Conservation (phyloP, 192 early-diverging fungal species). For the Coemansia sp. region DNA sequence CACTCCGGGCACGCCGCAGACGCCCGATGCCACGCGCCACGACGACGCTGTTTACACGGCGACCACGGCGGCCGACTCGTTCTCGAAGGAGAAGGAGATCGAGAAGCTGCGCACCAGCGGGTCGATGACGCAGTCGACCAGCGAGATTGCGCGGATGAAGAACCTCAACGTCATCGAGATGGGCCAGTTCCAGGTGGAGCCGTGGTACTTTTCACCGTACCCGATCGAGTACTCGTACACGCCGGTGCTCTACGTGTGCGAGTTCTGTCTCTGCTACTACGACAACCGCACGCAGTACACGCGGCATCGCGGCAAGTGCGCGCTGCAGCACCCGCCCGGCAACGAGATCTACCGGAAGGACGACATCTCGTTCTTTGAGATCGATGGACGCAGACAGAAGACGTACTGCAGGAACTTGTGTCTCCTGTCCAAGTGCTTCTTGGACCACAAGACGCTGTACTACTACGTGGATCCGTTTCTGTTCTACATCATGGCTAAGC, state of each 20-base stretch:
- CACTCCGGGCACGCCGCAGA: slow-evolving; percentile 43
- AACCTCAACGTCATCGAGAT: slow-evolving; percentile 93
- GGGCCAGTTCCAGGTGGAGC: slow-evolving; percentile 87
- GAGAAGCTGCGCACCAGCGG: slow-evolving; percentile 91
- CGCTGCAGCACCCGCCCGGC: slow-evolving; percentile 92
- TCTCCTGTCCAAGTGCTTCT: slow-evolving; percentile 91
- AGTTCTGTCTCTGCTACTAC: slow-evolving; percentile 90
- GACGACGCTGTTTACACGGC: slow-evolving; percentile 51
- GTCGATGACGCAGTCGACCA: slow-evolving; percentile 96
- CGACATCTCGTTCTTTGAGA: slow-evolving; percentile 94
- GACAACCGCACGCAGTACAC: slow-evolving; percentile 71
- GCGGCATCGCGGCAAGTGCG: slow-evolving; percentile 85
- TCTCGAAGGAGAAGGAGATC: slow-evolving; percentile 95
- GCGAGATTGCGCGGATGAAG: slow-evolving; percentile 92
- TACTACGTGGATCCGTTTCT: slow-evolving; percentile 99
- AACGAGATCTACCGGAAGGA: slow-evolving; percentile 98
- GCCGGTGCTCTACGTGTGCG: slow-evolving; percentile 87
- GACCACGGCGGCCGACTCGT: slow-evolving; percentile 35
- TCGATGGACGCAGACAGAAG: slow-evolving; percentile 93
- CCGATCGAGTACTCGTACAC: slow-evolving; percentile 81
- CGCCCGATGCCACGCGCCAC: slow-evolving; percentile 39
- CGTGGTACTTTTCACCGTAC: slow-evolving; percentile 99
- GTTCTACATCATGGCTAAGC: slow-evolving; percentile 93
- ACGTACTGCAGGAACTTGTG: slow-evolving; percentile 95
- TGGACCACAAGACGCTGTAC: slow-evolving; percentile 99